These are phyloP conservation scores for Nigrospora osmanthi DNA, from an alignment of 2,329 filamentous ascomycete species.

Conservation along the genomic window DNA sequence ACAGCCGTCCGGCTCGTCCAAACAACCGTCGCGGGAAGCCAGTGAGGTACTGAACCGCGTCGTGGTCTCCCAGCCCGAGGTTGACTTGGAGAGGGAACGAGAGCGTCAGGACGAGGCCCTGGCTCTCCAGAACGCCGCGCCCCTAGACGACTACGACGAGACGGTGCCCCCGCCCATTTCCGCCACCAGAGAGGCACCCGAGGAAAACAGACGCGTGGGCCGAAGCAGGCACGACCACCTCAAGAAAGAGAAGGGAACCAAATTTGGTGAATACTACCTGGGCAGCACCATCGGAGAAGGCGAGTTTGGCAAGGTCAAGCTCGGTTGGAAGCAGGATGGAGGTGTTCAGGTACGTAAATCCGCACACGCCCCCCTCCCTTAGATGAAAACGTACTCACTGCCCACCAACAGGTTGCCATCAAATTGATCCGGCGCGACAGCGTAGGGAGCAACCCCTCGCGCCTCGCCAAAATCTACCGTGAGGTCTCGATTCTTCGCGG, in stretches of 20 bases:
- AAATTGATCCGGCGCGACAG: constrained; percentile 89
- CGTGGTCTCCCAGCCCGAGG: constrained; percentile 66
- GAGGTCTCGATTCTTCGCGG: constrained; percentile 87
- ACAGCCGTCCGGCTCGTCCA: constrained; percentile 39
- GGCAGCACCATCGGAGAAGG: constrained; percentile 95
- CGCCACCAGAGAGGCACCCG: constrained; percentile 29
- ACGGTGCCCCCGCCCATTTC: constrained; percentile 36
- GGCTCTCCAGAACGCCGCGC: constrained; percentile 27
- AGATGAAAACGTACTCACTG: too few relatives aligned
- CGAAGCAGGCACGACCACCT: constrained; percentile 55
- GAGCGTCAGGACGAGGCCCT: constrained; percentile 59
- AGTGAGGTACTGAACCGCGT: constrained; percentile 74
- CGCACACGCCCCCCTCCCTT: too few relatives aligned
- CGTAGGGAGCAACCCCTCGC: constrained; percentile 78
- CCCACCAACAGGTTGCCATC: constrained; percentile 68
- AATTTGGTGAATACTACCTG: constrained; percentile 92
- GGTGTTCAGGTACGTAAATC: constrained; percentile 59
- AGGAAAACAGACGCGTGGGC: constrained; percentile 39
- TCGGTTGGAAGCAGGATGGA: constrained; percentile 95
- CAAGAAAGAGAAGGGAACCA: constrained; percentile 64
- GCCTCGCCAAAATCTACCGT: constrained; percentile 92
- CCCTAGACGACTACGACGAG: constrained; percentile 27
- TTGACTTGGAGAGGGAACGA: constrained; percentile 64
- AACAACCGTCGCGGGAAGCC: constrained; percentile 62
- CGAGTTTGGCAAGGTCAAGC: constrained; percentile 97